Evolutionary conservation across 176 grass and related monocot genomes (phyloP).

Genomic region (Microstegium vimineum): DNA sequence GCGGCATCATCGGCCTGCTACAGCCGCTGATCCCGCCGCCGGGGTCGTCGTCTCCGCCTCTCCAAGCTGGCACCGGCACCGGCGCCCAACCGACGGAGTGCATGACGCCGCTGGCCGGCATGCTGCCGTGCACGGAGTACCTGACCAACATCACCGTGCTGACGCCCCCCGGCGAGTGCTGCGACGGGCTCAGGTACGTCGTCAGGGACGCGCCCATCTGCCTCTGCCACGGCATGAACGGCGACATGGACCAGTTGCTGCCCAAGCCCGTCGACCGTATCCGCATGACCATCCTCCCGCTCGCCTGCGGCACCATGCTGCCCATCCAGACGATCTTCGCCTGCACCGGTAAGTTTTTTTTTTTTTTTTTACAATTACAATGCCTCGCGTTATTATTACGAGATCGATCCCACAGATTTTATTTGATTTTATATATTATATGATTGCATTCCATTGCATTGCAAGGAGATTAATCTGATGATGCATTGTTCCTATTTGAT

Average conservation of each 20-base stretch:
- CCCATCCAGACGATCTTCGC: neutral
- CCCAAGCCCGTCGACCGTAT: neutral
- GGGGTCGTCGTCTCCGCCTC: neutral
- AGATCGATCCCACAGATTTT: neutral
- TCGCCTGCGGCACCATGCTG: neutral
- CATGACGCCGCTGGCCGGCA: too few species aligned
- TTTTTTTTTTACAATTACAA: too few species aligned
- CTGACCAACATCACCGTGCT: neutral
- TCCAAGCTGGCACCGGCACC: too few species aligned
- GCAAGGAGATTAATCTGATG: neutral
- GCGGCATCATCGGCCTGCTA: too few species aligned
- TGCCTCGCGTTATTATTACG: too few species aligned
- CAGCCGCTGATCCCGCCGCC: too few species aligned
- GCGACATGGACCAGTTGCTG: neutral
- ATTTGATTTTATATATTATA: too few species aligned
- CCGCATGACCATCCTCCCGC: neutral
- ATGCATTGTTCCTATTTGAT: neutral
- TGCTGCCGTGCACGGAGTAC: neutral
- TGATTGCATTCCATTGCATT: neutral
- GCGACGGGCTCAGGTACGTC: neutral
- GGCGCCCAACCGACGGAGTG: too few species aligned
- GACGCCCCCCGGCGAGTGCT: conserved; percentile 1
- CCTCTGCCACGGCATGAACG: conserved; percentile 15
- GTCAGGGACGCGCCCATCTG: conserved; percentile 8
- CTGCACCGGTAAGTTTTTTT: too few species aligned